Base-by-base conservation (phyloP, 2,329 filamentous ascomycete species). In the Leptographium flavum region DNA sequence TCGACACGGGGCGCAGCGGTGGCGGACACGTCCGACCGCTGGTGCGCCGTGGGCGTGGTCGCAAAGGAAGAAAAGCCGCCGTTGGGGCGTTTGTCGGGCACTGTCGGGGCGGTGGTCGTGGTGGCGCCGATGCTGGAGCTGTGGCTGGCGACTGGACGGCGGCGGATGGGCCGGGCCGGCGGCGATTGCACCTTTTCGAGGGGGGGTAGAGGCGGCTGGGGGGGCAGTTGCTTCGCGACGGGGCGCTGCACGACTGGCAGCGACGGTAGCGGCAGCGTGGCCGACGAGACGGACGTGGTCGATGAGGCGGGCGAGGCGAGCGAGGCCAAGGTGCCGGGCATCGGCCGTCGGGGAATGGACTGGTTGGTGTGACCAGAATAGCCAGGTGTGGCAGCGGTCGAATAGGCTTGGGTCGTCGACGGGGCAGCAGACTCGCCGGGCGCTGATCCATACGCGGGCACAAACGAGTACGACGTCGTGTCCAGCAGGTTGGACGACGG, bases 11-110 rank as follows among this genome's bases (percentile, higher is more conserved):
- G 39, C n/a, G 13, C 37, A 21, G 42, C 43, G 21, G 39, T 39
- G 14, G 43, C 39, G 27, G 46, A 38, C 23, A 46, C 33, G 28
- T 48, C 46, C 15, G 46, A 43, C 6, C 46, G 46, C 35, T 40
- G 48, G 4, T 41, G 43, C 4, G 41, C 13, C 15, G 5, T 3
- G n/a, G 30, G 6, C 23, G 23, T 9, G 10, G 37, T 8, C 6
- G 3, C 23, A 23, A 21, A 17, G 8, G 6, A 19, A 13, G 5
- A 19, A 5, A 19, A 37, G 35, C 19, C 35, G 17, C 8, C 19
- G 32, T 7, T 9, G 35, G 19, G 4, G 35, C 5, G 5, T 13
- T 22, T 11, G 15, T 33, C 17, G 11, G 21, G 21, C 3, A 21
- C 11, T 8, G 35, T 15, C 35, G 13, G 7, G 3, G 13, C 13